Evolutionary conservation across 352 stramenopile species (phyloP), one percentile per base, ranked within the genome.

Genomic region (Pythium monospermum): DNA sequence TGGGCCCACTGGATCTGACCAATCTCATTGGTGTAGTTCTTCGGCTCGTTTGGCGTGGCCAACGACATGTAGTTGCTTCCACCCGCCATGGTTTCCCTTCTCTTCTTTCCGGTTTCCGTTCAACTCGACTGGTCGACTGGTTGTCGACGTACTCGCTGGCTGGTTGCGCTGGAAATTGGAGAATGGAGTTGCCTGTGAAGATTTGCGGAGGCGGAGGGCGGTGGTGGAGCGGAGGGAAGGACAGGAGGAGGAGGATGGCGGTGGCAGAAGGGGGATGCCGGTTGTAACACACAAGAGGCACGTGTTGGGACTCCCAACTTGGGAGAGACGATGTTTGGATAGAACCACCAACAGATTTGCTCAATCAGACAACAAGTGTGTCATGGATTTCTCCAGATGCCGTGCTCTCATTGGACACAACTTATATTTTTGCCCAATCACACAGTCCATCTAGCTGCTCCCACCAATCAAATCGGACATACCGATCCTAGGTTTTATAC

Each of bases 1-100:
- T 75, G 58, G 15, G 60, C 75, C 80, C 80, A 91, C 56, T 91
- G 73, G 49, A 88, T 71, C 59, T 91, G 77, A 10, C 77, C 80
- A 18, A 82, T 71, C 19, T 86, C 77, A 49, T 88, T 91, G 21
- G 66, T 81, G 69, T 88, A 88, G 64, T 86, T 86, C 66, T 86
- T 87, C 49, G 69, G 42, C 55, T 87, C 74, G 61, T 87, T 85
- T 40, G 79, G 79, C 53, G 76, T 91, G 53, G 73, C 73, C 74
- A 90, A 68, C 39, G 74, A 85, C 76, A 85, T 83, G 69, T 85
- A 85, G 60, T 71, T 83, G 57, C 75, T 82, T 48, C 46, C 71
- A 57, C 66, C 68, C 61, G 72, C 72, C 71, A 86, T 83, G 61
- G 56, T 73, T 45, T 57, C 46, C 51, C 53, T 67, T 22, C 51